Evolutionary conservation across 768 basidiomycete species (phyloP), one percentile per base, ranked within the genome.

Genomic region (Sutorius australiensis): DNA sequence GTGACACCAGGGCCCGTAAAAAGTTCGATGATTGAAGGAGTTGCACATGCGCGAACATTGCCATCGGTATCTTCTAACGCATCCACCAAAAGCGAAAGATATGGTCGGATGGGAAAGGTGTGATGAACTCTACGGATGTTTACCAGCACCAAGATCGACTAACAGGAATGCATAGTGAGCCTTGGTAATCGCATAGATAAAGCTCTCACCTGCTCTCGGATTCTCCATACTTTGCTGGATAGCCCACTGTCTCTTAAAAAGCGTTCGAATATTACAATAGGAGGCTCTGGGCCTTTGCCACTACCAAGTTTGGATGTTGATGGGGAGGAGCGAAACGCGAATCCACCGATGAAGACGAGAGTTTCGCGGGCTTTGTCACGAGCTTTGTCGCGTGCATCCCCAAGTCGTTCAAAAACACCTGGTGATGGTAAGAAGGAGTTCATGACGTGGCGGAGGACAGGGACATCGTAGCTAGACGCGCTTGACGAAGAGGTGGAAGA

Each of bases 41-140:
- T 82, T 8, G 95, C 87, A 65, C 85, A 86, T 50, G 93, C 88
- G 40, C 97, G 87, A 48, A 98, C 97, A 60, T 84, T 82, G 17
- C 87, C 81, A 64, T 99, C 97, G 1, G 84, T 82, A 70, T 98
- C 95, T 73, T 98, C 91, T 30, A 99, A 77, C 36, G 86, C 77
- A 50, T 86, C 89, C 32, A 98, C 91, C 46, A 99, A 81, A 12
- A 78, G 72, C 1, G 87, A 70, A 31, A 95, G 80, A 71, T 87
- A 98, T 6, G 89, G 81, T 41, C 88, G 80, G 39, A 97, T 82
- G 33, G 92, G 91, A 54, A 92, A 91, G 40, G 81, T 75, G 61
- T 81, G 80, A 66, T 89, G 81, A 40, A 73, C 67, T 34, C 86
- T 83, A 47, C 90, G 85, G 60, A 92, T 80, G 60, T 86, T 79